Evolutionary conservation across 2,329 filamentous ascomycete species (phyloP), one percentile per base, ranked within the genome.

Genomic region (Fusarium brevicatenulatum): DNA sequence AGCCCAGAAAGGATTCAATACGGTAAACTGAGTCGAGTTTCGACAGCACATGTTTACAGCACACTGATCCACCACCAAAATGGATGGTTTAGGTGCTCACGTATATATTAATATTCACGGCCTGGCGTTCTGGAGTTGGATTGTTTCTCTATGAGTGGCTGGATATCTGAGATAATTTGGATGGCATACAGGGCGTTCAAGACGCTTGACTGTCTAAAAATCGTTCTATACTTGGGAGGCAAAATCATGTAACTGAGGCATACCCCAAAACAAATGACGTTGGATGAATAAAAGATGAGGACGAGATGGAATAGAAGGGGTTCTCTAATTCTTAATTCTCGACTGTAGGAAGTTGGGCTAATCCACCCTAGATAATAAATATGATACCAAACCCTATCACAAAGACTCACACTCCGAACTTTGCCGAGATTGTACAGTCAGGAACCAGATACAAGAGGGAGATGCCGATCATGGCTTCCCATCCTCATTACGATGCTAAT

Each of bases 81-180:
- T 47, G 42, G 54, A 47, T 57, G 30, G 46, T 39, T 44, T 34
- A 28, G 50, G 52, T 66, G 56, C 60, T 62, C 61, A 67, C 46
- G 70, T 68, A 71, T 66, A 76, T 75, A 71, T 63, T 74, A 72
- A 74, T 74, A 61, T 66, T 73, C 47, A 76, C 70, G 76, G 68
- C 76, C 68, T 76, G 76, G 76, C 71, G 76, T 77, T 77, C 63
- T 32, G 71, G 71, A 66, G 60, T 74, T 73, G 67, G 55, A 65
- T 66, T 65, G 54, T 72, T 68, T 57, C 30, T 42, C 42, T 61
- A 23, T 34, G 57, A 52, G 42, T 42, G 47, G 58, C 47, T 42
- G 40, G 50, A 65, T 50, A 55, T 68, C 53, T 71, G 57, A 60
- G 34, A 61, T 74, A 72, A 71, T 73, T 40, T 65, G 55, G 66